Evolutionary conservation across 2,329 filamentous ascomycete genomes (phyloP).

Genomic region (Penicillium griseofulvum): DNA sequence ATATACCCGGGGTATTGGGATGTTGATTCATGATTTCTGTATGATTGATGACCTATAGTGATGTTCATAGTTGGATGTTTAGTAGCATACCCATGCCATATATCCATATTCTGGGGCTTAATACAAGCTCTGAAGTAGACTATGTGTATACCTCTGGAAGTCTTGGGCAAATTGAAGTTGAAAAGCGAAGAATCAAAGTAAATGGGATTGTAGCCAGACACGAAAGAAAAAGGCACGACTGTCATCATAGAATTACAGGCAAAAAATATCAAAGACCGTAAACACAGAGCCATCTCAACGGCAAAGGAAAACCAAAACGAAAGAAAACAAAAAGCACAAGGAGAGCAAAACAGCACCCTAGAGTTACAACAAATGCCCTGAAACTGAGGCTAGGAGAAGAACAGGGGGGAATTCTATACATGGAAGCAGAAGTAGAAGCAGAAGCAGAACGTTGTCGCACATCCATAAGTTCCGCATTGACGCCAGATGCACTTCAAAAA

Average conservation of each 20-base stretch:
- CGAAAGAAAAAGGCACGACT: conserved; percentile 24
- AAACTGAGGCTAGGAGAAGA: conserved; percentile 22
- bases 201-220: conserved; percentile 18
- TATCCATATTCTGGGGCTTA: background rate
- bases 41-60: conserved; percentile 5
- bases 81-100: background rate
- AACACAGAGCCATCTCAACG: conserved; percentile 21
- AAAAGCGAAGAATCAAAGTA: conserved; percentile 2
- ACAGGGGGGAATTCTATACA: conserved; percentile 35
- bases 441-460: conserved; percentile 21
- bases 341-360: conserved; percentile 18
- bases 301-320: conserved; percentile 10
- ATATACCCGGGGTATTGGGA: background rate
- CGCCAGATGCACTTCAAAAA: conserved; percentile 18
- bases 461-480: conserved; percentile 1
- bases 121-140: background rate
- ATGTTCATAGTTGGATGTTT: conserved; percentile 3
- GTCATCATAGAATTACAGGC: conserved; percentile 38
- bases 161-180: background rate
- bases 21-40: conserved; percentile 3
- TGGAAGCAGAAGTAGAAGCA: conserved; percentile 13
- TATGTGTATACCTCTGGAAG: background rate
- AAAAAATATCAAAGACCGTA: conserved; percentile 23
- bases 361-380: conserved; percentile 30
- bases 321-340: conserved; percentile 8